A percentile compares a stretch with the other conserved stretches of the same genome.
These are phyloP conservation scores for Zygosaccharomyces sapae DNA, from an alignment of 1,139 yeast species.

Conservation along the genomic window DNA sequence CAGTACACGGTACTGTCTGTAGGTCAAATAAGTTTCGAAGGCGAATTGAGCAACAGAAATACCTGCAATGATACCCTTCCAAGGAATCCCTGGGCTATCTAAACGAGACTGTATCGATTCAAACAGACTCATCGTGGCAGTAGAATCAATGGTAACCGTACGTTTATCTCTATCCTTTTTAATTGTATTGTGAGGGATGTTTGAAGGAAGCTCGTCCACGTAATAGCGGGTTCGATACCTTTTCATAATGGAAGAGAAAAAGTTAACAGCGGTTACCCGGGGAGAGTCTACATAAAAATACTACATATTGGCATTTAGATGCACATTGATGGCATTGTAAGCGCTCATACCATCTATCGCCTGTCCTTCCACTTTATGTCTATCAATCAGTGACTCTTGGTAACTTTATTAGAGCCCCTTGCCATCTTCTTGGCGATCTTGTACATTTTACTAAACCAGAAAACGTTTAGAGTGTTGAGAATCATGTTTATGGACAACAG, in stretches of 20 bases:
- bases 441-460: constrained; percentile 75
- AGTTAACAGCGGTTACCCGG: background rate
- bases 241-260: background rate
- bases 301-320: background rate
- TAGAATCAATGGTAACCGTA: background rate
- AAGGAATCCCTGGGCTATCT: constrained; percentile 62
- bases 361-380: too few species aligned
- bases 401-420: constrained; percentile 19
- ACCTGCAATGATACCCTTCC: constrained; percentile 73
- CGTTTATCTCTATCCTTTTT: background rate
- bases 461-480: constrained; percentile 62
- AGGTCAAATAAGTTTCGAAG: constrained; percentile 69
- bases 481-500: constrained; percentile 58
- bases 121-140: constrained; percentile 33
- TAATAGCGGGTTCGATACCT: background rate
- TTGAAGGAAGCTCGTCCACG: background rate
- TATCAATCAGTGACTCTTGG: constrained; percentile 8
- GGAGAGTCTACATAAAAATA: background rate
- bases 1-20: constrained; percentile 72
- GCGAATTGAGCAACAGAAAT: constrained; percentile 70
- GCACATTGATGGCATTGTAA: background rate
- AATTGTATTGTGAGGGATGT: background rate
- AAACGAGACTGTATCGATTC: constrained; percentile 39
- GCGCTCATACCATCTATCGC: background rate
- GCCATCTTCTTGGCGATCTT: constrained; percentile 59